Evolutionary conservation across 2,329 filamentous ascomycete species (phyloP).

Genomic region (Alternaria sp.): DNA sequence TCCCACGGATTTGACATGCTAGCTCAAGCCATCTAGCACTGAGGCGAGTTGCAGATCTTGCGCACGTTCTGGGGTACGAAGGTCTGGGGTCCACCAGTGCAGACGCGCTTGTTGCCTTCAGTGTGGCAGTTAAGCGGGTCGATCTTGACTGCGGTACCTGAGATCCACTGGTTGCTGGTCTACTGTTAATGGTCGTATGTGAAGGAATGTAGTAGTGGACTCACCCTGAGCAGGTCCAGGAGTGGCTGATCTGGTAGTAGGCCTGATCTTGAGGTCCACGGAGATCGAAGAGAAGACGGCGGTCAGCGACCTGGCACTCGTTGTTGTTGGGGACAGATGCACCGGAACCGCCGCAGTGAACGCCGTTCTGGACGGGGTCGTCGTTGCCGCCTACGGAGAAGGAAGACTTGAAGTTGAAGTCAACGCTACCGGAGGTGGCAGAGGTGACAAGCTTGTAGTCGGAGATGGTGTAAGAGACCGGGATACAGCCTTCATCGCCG

Average conservation of each 20-base stretch:
- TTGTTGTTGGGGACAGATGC: constrained; percentile 24
- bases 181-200: background rate
- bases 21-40: constrained; percentile 7
- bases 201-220: constrained; percentile 1
- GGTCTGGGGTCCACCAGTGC: constrained; percentile 11
- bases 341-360: constrained; percentile 26
- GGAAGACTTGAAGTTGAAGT: constrained; percentile 32
- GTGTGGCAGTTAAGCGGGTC: constrained; percentile 17
- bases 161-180: constrained; percentile 27
- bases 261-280: constrained; percentile 21
- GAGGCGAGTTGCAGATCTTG: constrained; percentile 24
- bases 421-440: constrained; percentile 18
- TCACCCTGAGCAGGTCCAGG: constrained; percentile 39
- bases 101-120: constrained; percentile 8
- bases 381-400: constrained; percentile 22
- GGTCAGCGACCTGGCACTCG: constrained; percentile 26
- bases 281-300: constrained; percentile 31
- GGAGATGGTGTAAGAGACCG: constrained; percentile 34
- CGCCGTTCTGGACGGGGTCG: constrained; percentile 25
- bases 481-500: constrained; percentile 24
- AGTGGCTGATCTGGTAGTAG: constrained; percentile 36
- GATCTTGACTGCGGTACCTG: constrained; percentile 22
- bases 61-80: constrained; percentile 30
- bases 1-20: background rate
- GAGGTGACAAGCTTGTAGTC: constrained; percentile 27